A percentile compares a stretch with the other conserved stretches of the same genome.
phyloP scores from a whole-genome alignment of 306 rosid genomes.

The Datisca glomerata region DNA sequence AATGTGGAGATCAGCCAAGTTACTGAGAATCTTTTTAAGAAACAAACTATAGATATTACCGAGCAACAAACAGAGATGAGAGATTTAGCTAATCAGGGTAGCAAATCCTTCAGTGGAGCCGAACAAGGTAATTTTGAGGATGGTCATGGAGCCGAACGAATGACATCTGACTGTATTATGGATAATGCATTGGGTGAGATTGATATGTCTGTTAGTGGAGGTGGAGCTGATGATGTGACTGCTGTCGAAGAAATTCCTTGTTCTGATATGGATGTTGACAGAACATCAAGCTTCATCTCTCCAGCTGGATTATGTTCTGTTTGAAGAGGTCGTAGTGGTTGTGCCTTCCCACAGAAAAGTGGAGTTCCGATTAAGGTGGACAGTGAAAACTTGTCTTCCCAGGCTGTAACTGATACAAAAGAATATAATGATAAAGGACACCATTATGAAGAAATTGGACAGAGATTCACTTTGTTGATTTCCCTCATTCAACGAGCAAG shows the following conservation, averaged over 20 bases:
- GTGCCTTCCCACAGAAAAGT: no score
- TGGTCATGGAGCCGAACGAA: constrained; percentile 16
- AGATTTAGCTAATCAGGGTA: constrained; percentile 8
- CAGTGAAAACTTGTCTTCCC: no score
- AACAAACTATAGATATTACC: constrained; percentile 10
- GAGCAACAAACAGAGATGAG: constrained; percentile 14
- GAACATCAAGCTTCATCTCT: constrained; percentile 36
- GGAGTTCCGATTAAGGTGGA: no score
- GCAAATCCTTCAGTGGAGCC: constrained; percentile 8
- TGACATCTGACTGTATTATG: constrained; percentile 10
- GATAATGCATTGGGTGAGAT: constrained; percentile 8
- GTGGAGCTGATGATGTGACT: constrained; percentile 14
- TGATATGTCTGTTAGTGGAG: constrained; percentile 14
- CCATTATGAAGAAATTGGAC: no score
- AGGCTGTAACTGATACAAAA: no score
- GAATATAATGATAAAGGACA: no score
- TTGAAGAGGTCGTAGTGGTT: constrained; percentile 33
- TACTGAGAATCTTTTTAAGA: constrained; percentile 17
- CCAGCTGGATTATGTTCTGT: constrained; percentile 35
- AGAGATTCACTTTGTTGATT: no score
- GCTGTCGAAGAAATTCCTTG: constrained; percentile 24
- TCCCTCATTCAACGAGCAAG: no score
- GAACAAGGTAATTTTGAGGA: constrained; percentile 13
- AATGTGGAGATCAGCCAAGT: constrained; percentile 25
- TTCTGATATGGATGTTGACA: constrained; percentile 51